Percentiles rank a stretch among this genome's conserved stretches.
These are phyloP conservation scores for Trichoderma gracile DNA, from an alignment of 2,329 filamentous ascomycete genomes.

Conservation along the genomic window DNA sequence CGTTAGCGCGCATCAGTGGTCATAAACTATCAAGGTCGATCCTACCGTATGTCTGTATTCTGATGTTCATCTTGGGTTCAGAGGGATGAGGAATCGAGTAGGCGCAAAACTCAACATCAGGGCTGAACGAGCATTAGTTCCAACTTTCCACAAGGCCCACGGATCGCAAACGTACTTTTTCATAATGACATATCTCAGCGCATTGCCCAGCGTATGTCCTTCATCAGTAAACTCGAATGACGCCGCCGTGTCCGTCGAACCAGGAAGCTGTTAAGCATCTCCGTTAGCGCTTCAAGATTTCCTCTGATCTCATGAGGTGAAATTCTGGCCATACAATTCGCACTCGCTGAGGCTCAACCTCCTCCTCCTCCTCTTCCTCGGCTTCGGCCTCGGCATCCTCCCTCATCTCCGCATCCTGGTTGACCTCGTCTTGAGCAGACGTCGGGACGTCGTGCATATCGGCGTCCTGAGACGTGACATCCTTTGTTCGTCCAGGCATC, in stretches of 20 bases:
- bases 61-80: slow-evolving; percentile 92
- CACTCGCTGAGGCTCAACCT: slow-evolving; percentile 57
- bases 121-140: slow-evolving; percentile 55
- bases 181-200: slow-evolving; percentile 93
- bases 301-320: neutral
- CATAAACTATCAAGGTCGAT: slow-evolving; percentile 18
- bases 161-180: slow-evolving; percentile 71
- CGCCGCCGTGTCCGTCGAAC: slow-evolving; percentile 81
- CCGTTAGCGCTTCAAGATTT: slow-evolving; percentile 23
- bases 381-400: slow-evolving; percentile 36
- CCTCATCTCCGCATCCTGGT: slow-evolving; percentile 40
- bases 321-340: slow-evolving; percentile 55
- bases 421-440: slow-evolving; percentile 40
- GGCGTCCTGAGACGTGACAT: slow-evolving; percentile 38
- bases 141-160: neutral
- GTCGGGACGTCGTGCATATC: slow-evolving; percentile 50
- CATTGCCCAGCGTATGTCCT: slow-evolving; percentile 94
- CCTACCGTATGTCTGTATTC: slow-evolving; percentile 95
- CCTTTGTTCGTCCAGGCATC: slow-evolving; percentile 47
- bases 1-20: slow-evolving; percentile 27
- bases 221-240: slow-evolving; percentile 94
- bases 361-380: slow-evolving; percentile 46
- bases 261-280: slow-evolving; percentile 65
- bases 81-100: slow-evolving; percentile 98
- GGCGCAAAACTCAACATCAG: slow-evolving; percentile 95